phyloP scores from a whole-genome alignment of 805 yeast genomes.

The Zygotorulaspora sp. region DNA sequence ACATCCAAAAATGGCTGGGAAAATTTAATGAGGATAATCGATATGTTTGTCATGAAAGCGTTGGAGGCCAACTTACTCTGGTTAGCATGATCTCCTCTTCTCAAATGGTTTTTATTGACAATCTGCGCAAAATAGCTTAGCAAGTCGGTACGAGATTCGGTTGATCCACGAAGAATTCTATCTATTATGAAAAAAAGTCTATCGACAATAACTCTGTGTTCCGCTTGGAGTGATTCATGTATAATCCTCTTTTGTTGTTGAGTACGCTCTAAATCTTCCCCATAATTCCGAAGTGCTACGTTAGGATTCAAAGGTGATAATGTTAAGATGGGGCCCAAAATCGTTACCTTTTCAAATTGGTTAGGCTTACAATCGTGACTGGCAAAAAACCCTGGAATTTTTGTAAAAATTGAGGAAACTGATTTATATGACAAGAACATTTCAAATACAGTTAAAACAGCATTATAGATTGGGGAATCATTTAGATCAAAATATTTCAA shows the following conservation, averaged over 20 bases:
- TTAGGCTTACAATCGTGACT: constrained; percentile 44
- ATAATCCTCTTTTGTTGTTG: constrained; percentile 45
- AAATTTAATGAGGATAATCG: constrained; percentile 60
- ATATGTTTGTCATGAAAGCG: constrained; percentile 75
- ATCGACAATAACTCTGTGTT: constrained; percentile 54
- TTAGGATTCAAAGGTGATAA: constrained; percentile 65
- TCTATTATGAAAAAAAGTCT: constrained; percentile 67
- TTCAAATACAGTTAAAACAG: constrained; percentile 53
- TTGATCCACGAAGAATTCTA: constrained; percentile 69
- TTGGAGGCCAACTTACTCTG: constrained; percentile 63
- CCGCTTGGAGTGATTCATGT: constrained; percentile 58
- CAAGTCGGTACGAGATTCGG: constrained; percentile 56
- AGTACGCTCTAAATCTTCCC: constrained; percentile 32
- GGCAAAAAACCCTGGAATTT: constrained; percentile 50
- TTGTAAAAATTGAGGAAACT: constrained; percentile 57
- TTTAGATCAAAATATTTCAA: constrained; percentile 39
- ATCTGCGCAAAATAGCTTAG: constrained; percentile 67
- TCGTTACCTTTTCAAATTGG: constrained; percentile 54
- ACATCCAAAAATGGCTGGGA: constrained; percentile 81
- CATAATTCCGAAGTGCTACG: constrained; percentile 47
- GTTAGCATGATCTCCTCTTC: constrained; percentile 82
- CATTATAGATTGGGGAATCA: constrained; percentile 46
- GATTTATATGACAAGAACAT: constrained; percentile 53
- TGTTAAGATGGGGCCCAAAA: constrained; percentile 73
- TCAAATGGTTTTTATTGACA: constrained; percentile 77